Evolutionary conservation across 2,329 filamentous ascomycete species (phyloP).

Genomic region (Aspergillus pseudonomiae): DNA sequence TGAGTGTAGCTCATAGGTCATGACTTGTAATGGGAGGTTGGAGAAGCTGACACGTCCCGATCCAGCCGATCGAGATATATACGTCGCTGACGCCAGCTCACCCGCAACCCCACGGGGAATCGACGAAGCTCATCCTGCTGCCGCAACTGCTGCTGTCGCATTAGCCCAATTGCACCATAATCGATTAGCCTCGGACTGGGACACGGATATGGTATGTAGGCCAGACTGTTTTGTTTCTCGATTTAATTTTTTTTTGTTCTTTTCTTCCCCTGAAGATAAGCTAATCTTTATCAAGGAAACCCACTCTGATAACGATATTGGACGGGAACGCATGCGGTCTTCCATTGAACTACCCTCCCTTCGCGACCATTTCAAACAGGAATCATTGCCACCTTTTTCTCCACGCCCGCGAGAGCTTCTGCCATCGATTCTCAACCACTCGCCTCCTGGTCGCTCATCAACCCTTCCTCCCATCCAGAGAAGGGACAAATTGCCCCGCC

Average conservation of each 20-base stretch:
- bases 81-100: slow-evolving; percentile 68
- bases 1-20: slow-evolving; percentile 32
- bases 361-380: slow-evolving; percentile 70
- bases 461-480: slow-evolving; percentile 83
- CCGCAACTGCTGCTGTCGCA: slow-evolving; percentile 79
- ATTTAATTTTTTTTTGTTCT: background rate
- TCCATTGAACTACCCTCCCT: slow-evolving; percentile 75
- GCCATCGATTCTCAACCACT: slow-evolving; percentile 76
- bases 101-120: slow-evolving; percentile 69
- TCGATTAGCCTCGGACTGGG: slow-evolving; percentile 75
- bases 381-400: slow-evolving; percentile 68
- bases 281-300: slow-evolving; percentile 58
- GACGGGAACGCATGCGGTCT: slow-evolving; percentile 62
- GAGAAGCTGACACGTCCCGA: slow-evolving; percentile 43
- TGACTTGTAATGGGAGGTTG: background rate
- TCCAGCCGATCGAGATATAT: slow-evolving; percentile 66
- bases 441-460: slow-evolving; percentile 83
- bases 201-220: slow-evolving; percentile 71
- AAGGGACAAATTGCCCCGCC: slow-evolving; percentile 69
- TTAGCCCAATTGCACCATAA: slow-evolving; percentile 83
- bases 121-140: slow-evolving; percentile 70
- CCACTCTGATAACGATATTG: slow-evolving; percentile 70
- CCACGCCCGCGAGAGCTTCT: slow-evolving; percentile 72
- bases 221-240: slow-evolving; percentile 32
- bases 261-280: background rate